Base-by-base conservation (phyloP, 208 protist species). In the Crithidia bombi region DNA sequence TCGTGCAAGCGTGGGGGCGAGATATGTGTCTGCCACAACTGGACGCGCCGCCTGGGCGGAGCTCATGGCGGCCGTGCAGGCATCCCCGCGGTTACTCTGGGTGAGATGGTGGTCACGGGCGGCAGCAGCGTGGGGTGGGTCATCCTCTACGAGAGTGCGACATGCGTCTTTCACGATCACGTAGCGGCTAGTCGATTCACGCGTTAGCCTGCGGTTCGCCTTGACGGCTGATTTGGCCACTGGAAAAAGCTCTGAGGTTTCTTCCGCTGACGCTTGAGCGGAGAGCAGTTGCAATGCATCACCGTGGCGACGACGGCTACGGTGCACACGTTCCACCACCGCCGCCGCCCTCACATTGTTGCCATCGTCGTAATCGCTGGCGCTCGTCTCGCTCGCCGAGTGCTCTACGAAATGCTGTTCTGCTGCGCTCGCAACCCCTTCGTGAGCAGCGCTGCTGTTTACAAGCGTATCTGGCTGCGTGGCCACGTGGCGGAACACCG, bases 261-360 rank as follows among this genome's bases (percentile, higher is more conserved):
- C 46, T 51, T 73, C 41, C 44, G 64, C 26, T 49, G 76, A 55
- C 5, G 11, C 38, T 23, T 26, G n/a, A 2, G 38, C 55, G 23
- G 15, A 56, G 14, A 89, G 70, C 21, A 64, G 47, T 30, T 72
- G 46, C 59, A 86, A 35, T 2, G 81, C 80, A 43, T 86, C 73
- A 25, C 73, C 78, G 51, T 69, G 78, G 32, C 84, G 84, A 14
- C 78, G 73, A 49, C 78, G 30, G 28, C 38, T 25, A 14, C 73
- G 65, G 65, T 89, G 82, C 52, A 73, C 80, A 2, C 75, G 64
- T 54, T 89, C 76, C 41, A 89, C 79, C 28, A 89, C 75, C 7
- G 51, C 39, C 28, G 75, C 65, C n/a, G 81, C 71, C 11, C 58
- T 26, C 58, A 15, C 54, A 38, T 52, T 69, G 35, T 58, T 47